Base-by-base conservation (phyloP, 352 stramenopile species). In the Globisporangium radiosum region DNA sequence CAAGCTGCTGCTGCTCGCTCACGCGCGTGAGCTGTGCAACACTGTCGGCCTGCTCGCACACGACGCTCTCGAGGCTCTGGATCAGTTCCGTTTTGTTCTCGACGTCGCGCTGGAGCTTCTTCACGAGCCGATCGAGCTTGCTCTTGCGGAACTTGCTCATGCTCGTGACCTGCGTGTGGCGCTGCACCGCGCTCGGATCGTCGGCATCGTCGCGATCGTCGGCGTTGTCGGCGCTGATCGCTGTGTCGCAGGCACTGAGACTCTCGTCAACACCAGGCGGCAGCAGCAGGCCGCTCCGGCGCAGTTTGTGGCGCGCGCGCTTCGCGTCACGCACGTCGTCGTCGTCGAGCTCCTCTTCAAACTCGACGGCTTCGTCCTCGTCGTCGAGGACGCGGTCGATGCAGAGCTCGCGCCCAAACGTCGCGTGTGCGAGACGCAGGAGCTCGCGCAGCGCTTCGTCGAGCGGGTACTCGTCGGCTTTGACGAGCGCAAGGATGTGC, bases 391-490 rank as follows among this genome's bases (percentile, higher is more conserved):
- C 54, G 42, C 69, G 65, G 7, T 71, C 60, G 5, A 90, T 56
- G 5, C 75, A 44, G 8, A 90, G 48, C 5, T 88, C 76, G 2
- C 70, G 58, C 2, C 77, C 79, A 45, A 91, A 91, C 4, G 72
- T 82, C 9, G 85, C 77, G 36, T 72, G 65, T 0, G 87, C 57
- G 68, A 92, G 70, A 25, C 70, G 75, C 7, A 92, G 47, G n/a
- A 92, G 44, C 51, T 92, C 77, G 49, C 78, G 81, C 1, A 92
- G 59, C 0, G 76, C 85, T 69, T 94, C 85, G 17, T 94, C 85
- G 7, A 92, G 64, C 4, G 81, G 80, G 39, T 88, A 90, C 51
- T 90, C 82, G 48, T 94, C 78, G 11, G 80, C 54, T 13, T 92
- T 91, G 10, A 92, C 84, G 2, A 90, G 65, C 40, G 72, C 70